Conservation (phyloP, 176 grass and related monocot genomes). For the Oryza longistaminata region DNA sequence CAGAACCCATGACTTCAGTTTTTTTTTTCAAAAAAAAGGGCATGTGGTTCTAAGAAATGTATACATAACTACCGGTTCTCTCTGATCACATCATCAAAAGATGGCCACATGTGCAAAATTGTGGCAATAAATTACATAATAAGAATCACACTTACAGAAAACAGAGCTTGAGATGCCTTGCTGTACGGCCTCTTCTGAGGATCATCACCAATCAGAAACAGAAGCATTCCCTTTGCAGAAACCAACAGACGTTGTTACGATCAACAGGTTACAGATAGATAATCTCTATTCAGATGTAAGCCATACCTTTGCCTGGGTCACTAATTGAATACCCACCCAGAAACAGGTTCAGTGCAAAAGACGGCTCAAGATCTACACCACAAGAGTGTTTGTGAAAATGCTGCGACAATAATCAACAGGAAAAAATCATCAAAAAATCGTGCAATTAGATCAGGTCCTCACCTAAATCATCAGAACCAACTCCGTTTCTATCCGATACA, state of each 20-base stretch:
- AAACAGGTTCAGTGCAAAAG: constrained; percentile 59
- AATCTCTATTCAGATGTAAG: not conserved
- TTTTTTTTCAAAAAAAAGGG: not conserved
- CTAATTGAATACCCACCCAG: constrained; percentile 50
- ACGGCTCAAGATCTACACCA: constrained; percentile 44
- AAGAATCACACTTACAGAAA: constrained; percentile 46
- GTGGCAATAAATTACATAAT: not conserved
- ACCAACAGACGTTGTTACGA: not conserved
- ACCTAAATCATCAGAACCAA: constrained; percentile 31
- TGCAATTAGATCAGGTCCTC: not conserved
- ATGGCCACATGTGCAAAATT: not conserved
- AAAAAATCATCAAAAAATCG: not conserved
- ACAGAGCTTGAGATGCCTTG: constrained; percentile 35
- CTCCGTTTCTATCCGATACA: not conserved
- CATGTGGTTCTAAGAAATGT: not conserved
- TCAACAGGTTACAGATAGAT: not conserved
- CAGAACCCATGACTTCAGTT: not conserved
- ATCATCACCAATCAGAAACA: constrained; percentile 45
- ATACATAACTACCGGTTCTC: not conserved
- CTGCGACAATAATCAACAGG: not conserved
- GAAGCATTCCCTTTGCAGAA: constrained; percentile 46
- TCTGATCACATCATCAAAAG: not conserved
- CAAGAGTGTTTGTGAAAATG: not conserved
- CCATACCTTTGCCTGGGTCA: constrained; percentile 36
- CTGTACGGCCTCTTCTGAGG: constrained; percentile 48